Base-by-base conservation (phyloP, 2,329 filamentous ascomycete genomes). In the Coniochaeta hoffmannii region DNA sequence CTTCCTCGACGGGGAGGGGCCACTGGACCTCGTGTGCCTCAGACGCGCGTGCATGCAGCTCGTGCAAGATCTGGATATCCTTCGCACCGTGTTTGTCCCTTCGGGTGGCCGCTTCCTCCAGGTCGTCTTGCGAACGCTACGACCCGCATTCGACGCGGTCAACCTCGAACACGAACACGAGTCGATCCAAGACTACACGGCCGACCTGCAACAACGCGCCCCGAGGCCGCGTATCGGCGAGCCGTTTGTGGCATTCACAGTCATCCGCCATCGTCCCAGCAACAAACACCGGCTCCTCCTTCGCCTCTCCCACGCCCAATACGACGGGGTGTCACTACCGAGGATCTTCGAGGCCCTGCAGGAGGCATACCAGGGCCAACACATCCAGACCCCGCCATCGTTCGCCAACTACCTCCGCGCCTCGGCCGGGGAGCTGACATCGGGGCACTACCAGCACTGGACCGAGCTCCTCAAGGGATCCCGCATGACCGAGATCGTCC, bases 311-410 rank as follows among this genome's bases (percentile, higher is more conserved):
- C 76, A 78, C 58, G 76, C 76, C 0, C 76, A 78, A 59, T 78
- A 78, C 53, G 76, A 78, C 24, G 76, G 76, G 26, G 71, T 78
- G 17, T 77, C 71, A 22, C 64, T 78, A 3, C 75, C 75, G 0
- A 66, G 69, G 4, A 65, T 78, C 1, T 69, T 76, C 32, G 64
- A 67, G 1, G 69, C 74, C 49, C 66, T 78, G 28, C 68, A 71
- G 1, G 64, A 68, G 3, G 66, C 71, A 6, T 77, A 77, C 57
- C 56, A 61, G 1, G 69, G 67, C 4, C 58, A 58, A 7, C 32
- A 59, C 0, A 55, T 71, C 5, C 55, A 64, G 0, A 56, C 62
- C 5, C 56, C 61, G 10, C 61, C 57, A 57, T 66, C n/a, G 49
- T 71, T 71, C 46, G 62, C 68, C n/a, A 60, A 68, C 17, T 66